Base-by-base conservation (phyloP, 768 basidiomycete species). In the Boletus sp. region DNA sequence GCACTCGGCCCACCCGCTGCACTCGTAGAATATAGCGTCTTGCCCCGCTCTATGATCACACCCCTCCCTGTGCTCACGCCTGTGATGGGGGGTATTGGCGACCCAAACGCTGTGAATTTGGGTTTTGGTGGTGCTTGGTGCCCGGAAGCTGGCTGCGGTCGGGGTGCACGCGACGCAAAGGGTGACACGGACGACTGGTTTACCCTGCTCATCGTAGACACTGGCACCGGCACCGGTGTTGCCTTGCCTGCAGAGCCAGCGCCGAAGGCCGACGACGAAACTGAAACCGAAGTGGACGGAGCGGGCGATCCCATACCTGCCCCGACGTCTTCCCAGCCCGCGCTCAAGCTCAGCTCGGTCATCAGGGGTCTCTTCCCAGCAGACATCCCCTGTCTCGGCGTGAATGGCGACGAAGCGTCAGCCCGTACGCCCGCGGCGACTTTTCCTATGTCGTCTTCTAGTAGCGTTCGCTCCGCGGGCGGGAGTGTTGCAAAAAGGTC, bases 401-500 rank as follows among this genome's bases (percentile, higher is more conserved):
- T 47, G 7, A 45, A 53, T 2, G 44, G 19, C 15, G 19, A 57
- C 17, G 42, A 21, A 13, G 34, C 7, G 21, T 60, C 60, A 43
- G 51, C 56, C 6, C 60, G 62, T 27, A 65, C 61, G 4, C 65
- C 68, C 0, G 52, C 56, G 7, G 70, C 68, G 13, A 70, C 58
- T 34, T 67, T 64, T 58, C 78, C 80, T 7, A 89, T 70, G 55
- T 86, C 83, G 3, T 75, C 71, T 57, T 90, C 88, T 2, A 90
- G 69, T 23, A 86, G 65, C 13, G 76, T 73, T 17, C 85, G 81
- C 64, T 92, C 88, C 0, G 83, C 77, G 3, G 74, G 70, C 0
- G 90, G 82, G 41, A 93, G 75, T 0, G 83, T 74, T 1, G 78
- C 71, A 57, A 87, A 79, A n/a, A 90, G 72, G 37, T 89, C 87